Base-by-base conservation (phyloP, 106 monocot genomes). In the Phalaenopsis equestris region DNA sequence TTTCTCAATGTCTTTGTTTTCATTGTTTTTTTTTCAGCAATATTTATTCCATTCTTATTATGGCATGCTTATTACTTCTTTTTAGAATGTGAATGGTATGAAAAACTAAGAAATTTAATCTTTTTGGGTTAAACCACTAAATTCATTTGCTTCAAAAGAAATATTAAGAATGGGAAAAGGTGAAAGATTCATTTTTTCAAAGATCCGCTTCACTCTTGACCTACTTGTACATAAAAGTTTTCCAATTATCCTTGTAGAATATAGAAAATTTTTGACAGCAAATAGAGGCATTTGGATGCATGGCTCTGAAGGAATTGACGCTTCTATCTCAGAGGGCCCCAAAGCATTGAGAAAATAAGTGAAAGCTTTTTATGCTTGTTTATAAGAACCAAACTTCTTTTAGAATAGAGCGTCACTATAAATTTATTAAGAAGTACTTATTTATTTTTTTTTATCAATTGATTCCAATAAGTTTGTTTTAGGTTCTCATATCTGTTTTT, bases 31-130 rank as follows among this genome's bases (percentile, higher is more conserved):
- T 21, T 65, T 65, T 65, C 6, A 23, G 24, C 64, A 65, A 24
- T 70, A 39, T 70, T 70, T 70, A 36, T 70, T 70, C 10, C 38
- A 39, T 39, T 39, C 39, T 70, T 70, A 70, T 70, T 70, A 68
- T 68, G 14, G 38, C 39, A 4, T 70, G 3, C 39, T 39, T 70
- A 15, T 39, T 70, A 11, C 39, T 39, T 70, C 38, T 14, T 38
- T 70, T 70, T 70, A 70, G 14, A 67, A 14, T 43, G 19, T 19
- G 74, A 42, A 14, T 74, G 43, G 5, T 74, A 74, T 74, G 74
- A 74, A 45, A 74, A 43, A 45, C 9, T 74, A 43, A 43, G 74
- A 17, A 17, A 36, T 74, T 41, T 42, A 19, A 21, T 45, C 45
- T 74, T 43, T 72, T 72, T 41, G 4, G 16, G 42, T 41, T 45